A percentile compares a stretch with the other conserved stretches of the same genome.
Conservation (phyloP, 495 filamentous ascomycete species). For the Neurospora sp. region DNA sequence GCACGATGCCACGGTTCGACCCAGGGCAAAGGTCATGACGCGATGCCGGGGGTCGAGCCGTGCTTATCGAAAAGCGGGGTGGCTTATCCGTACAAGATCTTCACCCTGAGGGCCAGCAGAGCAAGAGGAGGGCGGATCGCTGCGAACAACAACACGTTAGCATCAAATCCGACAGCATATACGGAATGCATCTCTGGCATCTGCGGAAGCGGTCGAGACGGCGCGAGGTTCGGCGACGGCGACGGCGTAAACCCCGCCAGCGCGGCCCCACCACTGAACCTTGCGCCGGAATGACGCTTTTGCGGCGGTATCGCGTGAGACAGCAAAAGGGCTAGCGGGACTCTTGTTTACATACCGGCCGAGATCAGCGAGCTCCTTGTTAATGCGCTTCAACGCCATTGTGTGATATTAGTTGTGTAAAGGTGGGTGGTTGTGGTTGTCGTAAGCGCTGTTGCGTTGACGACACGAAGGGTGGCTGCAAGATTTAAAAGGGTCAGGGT, state of each 20-base stretch:
- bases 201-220: background rate
- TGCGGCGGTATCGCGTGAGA: background rate
- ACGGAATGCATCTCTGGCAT: background rate
- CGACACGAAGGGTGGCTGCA: slow-evolving; percentile 8
- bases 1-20: background rate
- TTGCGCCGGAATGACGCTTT: slow-evolving; percentile 12
- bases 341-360: slow-evolving; percentile 67
- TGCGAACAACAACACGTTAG: slow-evolving; percentile 38
- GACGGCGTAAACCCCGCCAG: slow-evolving; percentile 10
- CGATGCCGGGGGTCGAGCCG: background rate
- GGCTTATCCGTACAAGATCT: slow-evolving; percentile 71
- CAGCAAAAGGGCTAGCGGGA: slow-evolving; percentile 3
- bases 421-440: slow-evolving; percentile 10
- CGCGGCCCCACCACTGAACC: slow-evolving; percentile 14
- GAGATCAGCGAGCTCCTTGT: slow-evolving; percentile 99
- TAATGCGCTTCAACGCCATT: slow-evolving; percentile 99
- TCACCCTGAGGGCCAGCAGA: slow-evolving; percentile 93
- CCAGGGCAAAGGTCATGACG: slow-evolving; percentile 1
- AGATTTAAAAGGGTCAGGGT: slow-evolving; percentile 18
- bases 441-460: slow-evolving; percentile 1
- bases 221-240: background rate
- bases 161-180: slow-evolving; percentile 3
- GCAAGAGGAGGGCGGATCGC: slow-evolving; percentile 97
- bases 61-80: slow-evolving; percentile 5
- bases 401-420: slow-evolving; percentile 29